Base-by-base conservation (phyloP, 306 rosid genomes). In the Adenanthera pavonina region DNA sequence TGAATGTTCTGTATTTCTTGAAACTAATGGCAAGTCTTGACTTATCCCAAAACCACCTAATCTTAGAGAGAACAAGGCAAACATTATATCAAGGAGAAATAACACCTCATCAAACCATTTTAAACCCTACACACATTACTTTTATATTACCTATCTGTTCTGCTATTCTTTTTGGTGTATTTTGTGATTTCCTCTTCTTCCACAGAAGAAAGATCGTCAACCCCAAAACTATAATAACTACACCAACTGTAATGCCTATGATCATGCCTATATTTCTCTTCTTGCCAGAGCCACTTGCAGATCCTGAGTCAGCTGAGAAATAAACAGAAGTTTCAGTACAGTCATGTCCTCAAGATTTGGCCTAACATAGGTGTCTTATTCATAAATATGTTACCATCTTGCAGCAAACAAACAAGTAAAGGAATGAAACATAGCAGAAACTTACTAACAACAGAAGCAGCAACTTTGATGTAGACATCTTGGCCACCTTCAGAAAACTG, bases 391-490 rank as follows among this genome's bases (percentile, higher is more conserved):
- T 17, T n/a, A 54, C 38, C 12, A 34, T 8, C 56, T 14, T n/a
- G 43, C 48, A 74, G 10, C 20, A 57, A 4, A 33, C 5, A 53
- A 51, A 34, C 65, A 53, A 47, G 41, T 36, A 35, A 56, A 13
- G 3, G 11, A 19, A 54, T n/a, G 61, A n/a, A 54, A 9, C 12
- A 54, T n/a, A n/a, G 30, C 19, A 56, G 34, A 56, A 56, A 19
- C 46, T 54, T 81, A 85, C 87, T 89, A 9, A 89, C 34, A 41
- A 83, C 90, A 20, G 90, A 85, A 80, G 89, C 82, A 1, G 87
- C 80, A 20, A 86, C 78, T 40, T 83, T 72, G 51, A 88, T 62
- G 56, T 52, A 84, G 70, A 86, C 62, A 52, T 68, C 62, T 49
- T 89, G 86, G 0, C 87, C 89, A 19, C 80, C 89, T 19, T 11